Base-by-base conservation (phyloP, 768 basidiomycete species). In the Phallus indusiatus region DNA sequence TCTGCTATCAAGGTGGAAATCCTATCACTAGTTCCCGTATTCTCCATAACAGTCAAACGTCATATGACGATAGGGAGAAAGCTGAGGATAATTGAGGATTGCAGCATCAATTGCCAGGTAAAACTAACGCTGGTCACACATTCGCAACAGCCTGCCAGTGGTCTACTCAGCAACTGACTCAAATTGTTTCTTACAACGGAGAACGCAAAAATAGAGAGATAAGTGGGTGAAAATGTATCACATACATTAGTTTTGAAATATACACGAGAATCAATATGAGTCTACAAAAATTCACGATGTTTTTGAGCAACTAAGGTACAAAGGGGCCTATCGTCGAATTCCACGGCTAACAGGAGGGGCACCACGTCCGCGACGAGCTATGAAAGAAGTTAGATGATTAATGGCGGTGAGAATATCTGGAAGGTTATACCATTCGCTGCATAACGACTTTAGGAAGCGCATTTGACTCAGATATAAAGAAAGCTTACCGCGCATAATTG, bases 401-500 rank as follows among this genome's bases (percentile, higher is more conserved):
- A 37, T 46, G 46, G 35, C 61, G 50, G 48, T 7, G 52, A 11
- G 12, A 50, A 28, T 21, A 22, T 46, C 17, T 47, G 4, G 54
- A 36, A 47, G 55, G 22, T 62, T 78, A 69, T 71, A 90, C 90
- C 90, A 63, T 93, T 93, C 60, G 90, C 90, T 92, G 68, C 22
- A 64, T 63, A 67, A 59, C 67, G 64, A 48, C 62, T 59, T 63
- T 62, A 60, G 55, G 65, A 28, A 28, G 28, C 7, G 7, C 28
- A 28, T 28, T 28, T 28, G 28, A 28, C 28, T 28, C 28, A 52
- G 56, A 53, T 47, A 62, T 59, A 48, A 53, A 49, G 20, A 22
- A 46, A 55, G 69, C 90, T 65, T 65, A 96, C 93, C 95, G 73
- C 95, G 81, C 89, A 96, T 94, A 67, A 97, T 97, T 14, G 95